phyloP scores from a whole-genome alignment of 1,139 yeast genomes.

The Kurtzmaniella quercitrusa region DNA sequence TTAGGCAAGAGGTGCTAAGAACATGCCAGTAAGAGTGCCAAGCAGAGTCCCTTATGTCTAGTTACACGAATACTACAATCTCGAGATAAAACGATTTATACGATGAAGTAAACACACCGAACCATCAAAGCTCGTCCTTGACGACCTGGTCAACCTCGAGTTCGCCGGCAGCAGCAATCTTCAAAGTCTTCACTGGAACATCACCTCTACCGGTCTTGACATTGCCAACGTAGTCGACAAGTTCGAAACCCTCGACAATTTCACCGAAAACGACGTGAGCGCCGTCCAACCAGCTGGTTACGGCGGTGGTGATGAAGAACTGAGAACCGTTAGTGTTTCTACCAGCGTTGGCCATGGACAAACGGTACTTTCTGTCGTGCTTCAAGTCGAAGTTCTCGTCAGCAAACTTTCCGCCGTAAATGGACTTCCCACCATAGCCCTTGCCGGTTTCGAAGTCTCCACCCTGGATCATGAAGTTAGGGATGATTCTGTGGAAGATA shows the following conservation, averaged over 20 bases:
- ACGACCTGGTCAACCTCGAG: slow-evolving; percentile 10
- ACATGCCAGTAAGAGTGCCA: too few species aligned
- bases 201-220: slow-evolving; percentile 47
- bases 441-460: slow-evolving; percentile 59
- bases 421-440: slow-evolving; percentile 59
- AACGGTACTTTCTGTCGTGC: slow-evolving; percentile 55
- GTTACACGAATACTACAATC: neutral
- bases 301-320: slow-evolving; percentile 60
- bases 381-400: slow-evolving; percentile 55
- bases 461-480: slow-evolving; percentile 58
- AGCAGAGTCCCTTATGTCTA: too few species aligned
- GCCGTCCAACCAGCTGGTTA: slow-evolving; percentile 63
- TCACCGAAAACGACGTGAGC: slow-evolving; percentile 81
- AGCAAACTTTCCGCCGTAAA: slow-evolving; percentile 52
- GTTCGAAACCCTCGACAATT: slow-evolving; percentile 64
- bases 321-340: slow-evolving; percentile 61
- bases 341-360: slow-evolving; percentile 66
- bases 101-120: neutral
- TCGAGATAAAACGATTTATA: too few species aligned
- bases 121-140: slow-evolving; percentile 6
- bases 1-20: too few species aligned
- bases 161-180: slow-evolving; percentile 47
- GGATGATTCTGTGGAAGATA: slow-evolving; percentile 55
- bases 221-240: slow-evolving; percentile 51
- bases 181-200: slow-evolving; percentile 50